phyloP scores from a whole-genome alignment of 305 asterid species.

The Solanum hybrid region DNA sequence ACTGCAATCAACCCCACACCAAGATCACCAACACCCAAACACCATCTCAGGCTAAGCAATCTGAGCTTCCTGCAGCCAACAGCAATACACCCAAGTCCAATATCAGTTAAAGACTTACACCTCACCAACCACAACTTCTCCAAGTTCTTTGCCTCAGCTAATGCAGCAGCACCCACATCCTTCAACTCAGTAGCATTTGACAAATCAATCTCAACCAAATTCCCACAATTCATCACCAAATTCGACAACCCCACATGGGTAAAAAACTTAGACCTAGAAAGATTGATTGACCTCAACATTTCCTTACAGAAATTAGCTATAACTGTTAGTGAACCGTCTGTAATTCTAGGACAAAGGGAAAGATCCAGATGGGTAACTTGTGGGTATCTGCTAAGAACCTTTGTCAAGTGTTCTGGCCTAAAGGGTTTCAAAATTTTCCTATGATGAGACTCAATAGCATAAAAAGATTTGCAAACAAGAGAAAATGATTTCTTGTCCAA shows the following conservation, averaged over 20 bases:
- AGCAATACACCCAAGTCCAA: constrained; percentile 82
- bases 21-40: constrained; percentile 77
- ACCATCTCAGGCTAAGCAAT: constrained; percentile 75
- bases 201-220: constrained; percentile 73
- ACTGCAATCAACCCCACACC: constrained; percentile 67
- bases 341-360: constrained; percentile 56
- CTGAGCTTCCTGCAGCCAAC: constrained; percentile 80
- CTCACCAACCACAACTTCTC: constrained; percentile 65
- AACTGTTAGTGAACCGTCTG: constrained; percentile 39
- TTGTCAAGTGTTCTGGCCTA: constrained; percentile 46
- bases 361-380: constrained; percentile 53
- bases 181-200: constrained; percentile 64
- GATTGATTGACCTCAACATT: constrained; percentile 37
- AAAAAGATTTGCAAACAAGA: constrained; percentile 56
- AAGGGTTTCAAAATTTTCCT: constrained; percentile 43
- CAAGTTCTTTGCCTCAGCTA: constrained; percentile 78
- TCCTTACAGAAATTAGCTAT: constrained; percentile 22
- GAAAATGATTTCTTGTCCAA: constrained; percentile 54
- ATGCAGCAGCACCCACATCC: constrained; percentile 56
- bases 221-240: constrained; percentile 50
- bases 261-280: constrained; percentile 56
- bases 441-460: constrained; percentile 28
- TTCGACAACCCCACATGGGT: constrained; percentile 52
- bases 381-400: constrained; percentile 42
- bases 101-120: constrained; percentile 72